Conservation (phyloP, 768 basidiomycete genomes). For the Rubroboletus satanas region DNA sequence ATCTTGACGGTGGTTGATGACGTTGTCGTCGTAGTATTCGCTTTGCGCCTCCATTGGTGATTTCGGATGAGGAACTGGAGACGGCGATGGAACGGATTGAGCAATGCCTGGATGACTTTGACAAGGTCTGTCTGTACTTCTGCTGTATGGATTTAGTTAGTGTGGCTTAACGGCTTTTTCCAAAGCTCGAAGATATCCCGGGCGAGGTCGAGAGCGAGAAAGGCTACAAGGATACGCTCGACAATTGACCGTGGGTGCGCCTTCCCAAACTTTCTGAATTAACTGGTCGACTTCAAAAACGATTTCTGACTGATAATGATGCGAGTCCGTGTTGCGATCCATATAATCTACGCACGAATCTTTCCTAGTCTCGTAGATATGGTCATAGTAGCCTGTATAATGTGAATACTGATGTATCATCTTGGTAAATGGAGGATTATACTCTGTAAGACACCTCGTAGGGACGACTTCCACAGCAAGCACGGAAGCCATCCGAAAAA, state of each 20-base stretch:
- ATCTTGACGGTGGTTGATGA: neutral
- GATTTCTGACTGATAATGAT: neutral
- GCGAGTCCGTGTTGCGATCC: neutral
- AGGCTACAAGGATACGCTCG: conserved; percentile 42
- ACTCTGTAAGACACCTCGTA: conserved; percentile 59
- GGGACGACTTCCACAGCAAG: conserved; percentile 41
- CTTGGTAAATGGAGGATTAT: neutral
- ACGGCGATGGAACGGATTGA: conserved; percentile 74
- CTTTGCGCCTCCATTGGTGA: conserved; percentile 94
- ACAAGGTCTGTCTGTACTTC: conserved; percentile 53
- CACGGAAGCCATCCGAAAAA: conserved; percentile 50
- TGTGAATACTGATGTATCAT: conserved; percentile 9
- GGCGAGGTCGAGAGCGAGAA: conserved; percentile 62
- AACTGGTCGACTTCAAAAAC: too few relatives aligned
- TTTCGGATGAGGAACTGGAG: conserved; percentile 79
- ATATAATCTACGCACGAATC: conserved; percentile 1
- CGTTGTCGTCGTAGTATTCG: conserved; percentile 60
- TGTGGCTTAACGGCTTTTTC: neutral
- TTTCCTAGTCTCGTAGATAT: neutral
- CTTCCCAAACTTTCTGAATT: too few relatives aligned
- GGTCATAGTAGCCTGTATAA: conserved; percentile 8
- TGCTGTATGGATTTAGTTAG: neutral
- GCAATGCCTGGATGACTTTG: conserved; percentile 75
- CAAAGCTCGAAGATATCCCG: conserved; percentile 56
- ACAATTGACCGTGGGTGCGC: conserved; percentile 15